Conservation (phyloP, 352 stramenopile species). For the Discostella stelligera region DNA sequence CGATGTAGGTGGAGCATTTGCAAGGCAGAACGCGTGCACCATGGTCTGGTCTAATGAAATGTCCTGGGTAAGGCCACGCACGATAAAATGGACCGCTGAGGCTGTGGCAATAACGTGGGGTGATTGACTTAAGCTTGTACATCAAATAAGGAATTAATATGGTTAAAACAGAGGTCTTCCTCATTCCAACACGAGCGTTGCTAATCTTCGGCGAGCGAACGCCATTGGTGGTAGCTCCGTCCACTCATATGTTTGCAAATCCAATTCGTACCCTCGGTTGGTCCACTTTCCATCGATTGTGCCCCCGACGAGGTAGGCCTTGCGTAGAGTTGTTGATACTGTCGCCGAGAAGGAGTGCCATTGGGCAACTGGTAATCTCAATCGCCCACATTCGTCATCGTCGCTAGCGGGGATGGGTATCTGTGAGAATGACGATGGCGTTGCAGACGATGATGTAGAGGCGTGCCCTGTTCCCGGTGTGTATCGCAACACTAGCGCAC, state of each 20-base stretch:
- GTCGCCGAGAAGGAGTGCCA: slow-evolving; percentile 40
- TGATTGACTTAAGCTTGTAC: slow-evolving; percentile 9
- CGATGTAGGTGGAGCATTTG: slow-evolving; percentile 69
- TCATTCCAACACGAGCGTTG: slow-evolving; percentile 35
- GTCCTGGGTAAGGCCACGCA: slow-evolving; percentile 74
- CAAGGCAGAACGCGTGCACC: slow-evolving; percentile 67
- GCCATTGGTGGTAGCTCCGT: slow-evolving; percentile 35
- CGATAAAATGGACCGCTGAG: slow-evolving; percentile 70
- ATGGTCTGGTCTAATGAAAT: slow-evolving; percentile 76
- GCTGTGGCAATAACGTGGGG: slow-evolving; percentile 52
- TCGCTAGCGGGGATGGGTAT: slow-evolving; percentile 11
- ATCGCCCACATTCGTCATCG: neutral
- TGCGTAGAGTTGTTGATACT: slow-evolving; percentile 4
- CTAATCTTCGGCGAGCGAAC: slow-evolving; percentile 28
- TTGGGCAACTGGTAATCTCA: slow-evolving; percentile 26
- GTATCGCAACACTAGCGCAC: slow-evolving; percentile 25
- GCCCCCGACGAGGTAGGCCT: slow-evolving; percentile 38
- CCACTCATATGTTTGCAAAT: slow-evolving; percentile 42
- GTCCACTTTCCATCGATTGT: slow-evolving; percentile 47
- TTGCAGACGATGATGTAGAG: too few species aligned
- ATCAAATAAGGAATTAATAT: too few species aligned
- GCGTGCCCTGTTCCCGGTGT: neutral
- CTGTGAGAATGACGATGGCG: slow-evolving; percentile 15
- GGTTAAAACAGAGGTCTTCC: neutral
- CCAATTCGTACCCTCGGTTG: slow-evolving; percentile 28